Evolutionary conservation across 495 filamentous ascomycete species (phyloP), one percentile per base, ranked within the genome.

Genomic region (Neurospora sp.): DNA sequence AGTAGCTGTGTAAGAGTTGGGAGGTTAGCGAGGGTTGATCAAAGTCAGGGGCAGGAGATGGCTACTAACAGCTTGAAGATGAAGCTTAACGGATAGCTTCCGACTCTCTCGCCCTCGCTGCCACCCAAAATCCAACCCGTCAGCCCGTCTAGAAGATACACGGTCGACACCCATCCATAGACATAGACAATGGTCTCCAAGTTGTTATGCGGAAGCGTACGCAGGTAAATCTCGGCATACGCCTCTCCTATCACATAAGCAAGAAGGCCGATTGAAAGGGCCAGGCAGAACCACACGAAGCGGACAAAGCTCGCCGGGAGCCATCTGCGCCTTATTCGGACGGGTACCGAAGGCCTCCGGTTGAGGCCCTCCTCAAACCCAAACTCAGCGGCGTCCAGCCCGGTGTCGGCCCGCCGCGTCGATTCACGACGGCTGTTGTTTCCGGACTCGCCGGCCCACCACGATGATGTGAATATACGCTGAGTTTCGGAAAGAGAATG

Each of bases 231-330:
- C 79, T 90, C 88, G 71, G 88, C 88, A 76, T 90, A 90, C n/a
- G 87, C 87, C 77, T 90, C 88, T 74, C 88, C 88, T 70, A 89
- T 82, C 5, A 89, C 85, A 76, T 90, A 90, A 8, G 87, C 88
- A 38, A 90, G 76, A 70, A 90, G 77, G 31, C 85, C 87, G 73
- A 90, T 85, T 45, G 82, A 84, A n/a, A 90, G 79, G 3, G 88
- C 88, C 40, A 84, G 78, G 76, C 87, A 89, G 76, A 90, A 90
- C 89, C 89, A 90, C n/a, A 90, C 80, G 41, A 90, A 90, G 9
- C 89, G 83, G 65, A 89, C 82, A 74, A 90, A 90, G 76, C 86
- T 88, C 38, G 87, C 87, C 4, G 87, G 87, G 7, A 89, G 77
- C 86, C 86, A 89, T 35, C 78, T 79, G 10, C 84, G 81, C 70